These are phyloP conservation scores for Ramalina intermedia DNA, from an alignment of 495 filamentous ascomycete genomes.

Conservation along the genomic window DNA sequence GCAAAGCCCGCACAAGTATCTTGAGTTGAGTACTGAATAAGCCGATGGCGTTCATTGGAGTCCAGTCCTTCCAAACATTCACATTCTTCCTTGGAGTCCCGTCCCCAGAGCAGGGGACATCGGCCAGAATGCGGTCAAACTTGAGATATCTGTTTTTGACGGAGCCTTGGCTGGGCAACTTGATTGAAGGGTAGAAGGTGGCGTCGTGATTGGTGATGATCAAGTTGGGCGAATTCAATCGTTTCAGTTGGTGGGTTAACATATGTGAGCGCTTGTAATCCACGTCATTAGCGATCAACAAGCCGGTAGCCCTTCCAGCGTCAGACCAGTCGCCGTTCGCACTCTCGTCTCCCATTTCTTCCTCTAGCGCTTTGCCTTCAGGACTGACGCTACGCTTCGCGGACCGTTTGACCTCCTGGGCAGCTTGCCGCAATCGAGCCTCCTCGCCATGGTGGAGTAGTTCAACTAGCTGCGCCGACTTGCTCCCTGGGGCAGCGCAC, in stretches of 20 bases:
- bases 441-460: slow-evolving; percentile 89
- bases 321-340: slow-evolving; percentile 48
- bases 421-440: slow-evolving; percentile 50
- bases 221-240: slow-evolving; percentile 87
- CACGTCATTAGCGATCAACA: slow-evolving; percentile 87
- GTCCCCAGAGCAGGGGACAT: slow-evolving; percentile 94
- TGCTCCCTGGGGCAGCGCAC: slow-evolving; percentile 93
- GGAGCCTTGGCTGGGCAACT: slow-evolving; percentile 41
- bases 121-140: slow-evolving; percentile 90
- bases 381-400: slow-evolving; percentile 30
- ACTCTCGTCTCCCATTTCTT: slow-evolving; percentile 30
- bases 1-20: slow-evolving; percentile 82
- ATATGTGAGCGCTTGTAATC: slow-evolving; percentile 94
- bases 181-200: slow-evolving; percentile 84
- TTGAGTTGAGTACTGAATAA: slow-evolving; percentile 72
- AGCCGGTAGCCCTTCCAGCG: slow-evolving; percentile 72
- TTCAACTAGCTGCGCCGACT: slow-evolving; percentile 88
- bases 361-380: slow-evolving; percentile 26
- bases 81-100: slow-evolving; percentile 85
- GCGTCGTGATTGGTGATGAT: slow-evolving; percentile 98
- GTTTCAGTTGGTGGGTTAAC: slow-evolving; percentile 93
- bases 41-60: slow-evolving; percentile 64
- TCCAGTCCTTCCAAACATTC: slow-evolving; percentile 91
- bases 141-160: slow-evolving; percentile 63
- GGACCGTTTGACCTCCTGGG: slow-evolving; percentile 37